A percentile compares a stretch with the other conserved stretches of the same genome.
These are phyloP conservation scores for Golubevia sp. DNA, from an alignment of 1,284 basidiomycete species.

Conservation along the genomic window DNA sequence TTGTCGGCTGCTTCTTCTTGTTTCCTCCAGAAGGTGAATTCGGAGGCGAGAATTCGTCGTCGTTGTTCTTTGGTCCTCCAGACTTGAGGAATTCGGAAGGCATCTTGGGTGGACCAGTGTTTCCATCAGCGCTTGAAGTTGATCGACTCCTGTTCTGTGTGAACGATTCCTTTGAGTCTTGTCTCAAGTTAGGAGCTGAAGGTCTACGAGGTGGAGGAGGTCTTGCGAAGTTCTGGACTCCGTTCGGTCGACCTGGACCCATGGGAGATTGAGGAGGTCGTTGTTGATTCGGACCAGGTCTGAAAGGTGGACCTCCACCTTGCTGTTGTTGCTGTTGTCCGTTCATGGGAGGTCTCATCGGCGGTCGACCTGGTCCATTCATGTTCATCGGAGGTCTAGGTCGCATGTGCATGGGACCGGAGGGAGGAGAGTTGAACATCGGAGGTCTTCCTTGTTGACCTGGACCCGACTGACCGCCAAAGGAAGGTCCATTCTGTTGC, in stretches of 20 bases:
- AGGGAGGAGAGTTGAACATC: slow-evolving; percentile 12
- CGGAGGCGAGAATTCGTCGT: not conserved
- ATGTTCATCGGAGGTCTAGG: not conserved
- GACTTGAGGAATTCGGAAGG: not conserved
- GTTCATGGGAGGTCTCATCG: not conserved
- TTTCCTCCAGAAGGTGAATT: not conserved
- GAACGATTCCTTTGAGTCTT: slow-evolving; percentile 20
- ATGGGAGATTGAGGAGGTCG: not conserved
- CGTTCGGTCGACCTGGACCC: not conserved
- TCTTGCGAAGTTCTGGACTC: not conserved
- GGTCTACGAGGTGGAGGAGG: slow-evolving; percentile 12
- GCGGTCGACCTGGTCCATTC: not conserved
- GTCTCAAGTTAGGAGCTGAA: slow-evolving; percentile 41
- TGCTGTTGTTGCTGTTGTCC: not conserved
- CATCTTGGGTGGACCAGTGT: not conserved
- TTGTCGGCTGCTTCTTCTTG: not conserved
- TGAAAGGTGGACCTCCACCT: not conserved
- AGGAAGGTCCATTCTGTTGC: not conserved
- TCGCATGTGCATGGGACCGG: not conserved
- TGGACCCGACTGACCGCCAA: slow-evolving; percentile 1
- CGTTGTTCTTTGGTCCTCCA: not conserved
- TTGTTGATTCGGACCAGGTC: not conserved
- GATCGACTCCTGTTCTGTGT: slow-evolving; percentile 6
- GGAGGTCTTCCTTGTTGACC: not conserved
- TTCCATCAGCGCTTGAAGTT: not conserved